phyloP scores from a whole-genome alignment of 148 eudicot species.

The Linanthus parryae region DNA sequence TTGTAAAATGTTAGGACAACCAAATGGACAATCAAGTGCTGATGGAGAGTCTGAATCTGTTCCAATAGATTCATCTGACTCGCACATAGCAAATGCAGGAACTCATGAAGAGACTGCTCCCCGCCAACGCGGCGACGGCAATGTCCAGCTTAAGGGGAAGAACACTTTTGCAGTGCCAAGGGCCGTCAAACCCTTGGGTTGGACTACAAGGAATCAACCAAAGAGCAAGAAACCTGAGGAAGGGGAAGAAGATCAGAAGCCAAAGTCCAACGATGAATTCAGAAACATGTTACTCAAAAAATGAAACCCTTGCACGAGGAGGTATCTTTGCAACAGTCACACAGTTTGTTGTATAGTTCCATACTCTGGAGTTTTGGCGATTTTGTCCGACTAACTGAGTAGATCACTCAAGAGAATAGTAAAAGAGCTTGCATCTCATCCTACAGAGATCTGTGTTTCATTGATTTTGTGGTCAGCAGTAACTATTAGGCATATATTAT shows the following conservation, averaged over 20 bases:
- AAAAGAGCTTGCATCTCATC: not conserved
- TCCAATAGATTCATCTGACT: constrained; percentile 18
- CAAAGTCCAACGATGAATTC: constrained; percentile 89
- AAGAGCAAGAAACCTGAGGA: constrained; percentile 30
- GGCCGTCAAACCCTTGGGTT: constrained; percentile 51
- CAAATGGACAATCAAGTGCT: constrained; percentile 3
- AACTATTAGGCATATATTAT: too few species aligned
- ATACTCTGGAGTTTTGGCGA: not conserved
- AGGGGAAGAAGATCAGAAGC: constrained; percentile 36
- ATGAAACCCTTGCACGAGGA: not conserved
- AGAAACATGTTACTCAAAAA: constrained; percentile 59
- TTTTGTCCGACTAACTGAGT: not conserved
- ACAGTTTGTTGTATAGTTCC: not conserved
- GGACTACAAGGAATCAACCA: constrained; percentile 25
- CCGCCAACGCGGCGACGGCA: constrained; percentile 14
- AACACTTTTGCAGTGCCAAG: constrained; percentile 89
- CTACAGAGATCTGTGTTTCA: not conserved
- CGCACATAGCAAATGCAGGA: constrained; percentile 3
- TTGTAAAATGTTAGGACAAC: constrained; percentile 9
- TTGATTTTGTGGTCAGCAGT: not conserved
- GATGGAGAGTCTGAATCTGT: constrained; percentile 10
- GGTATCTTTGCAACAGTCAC: not conserved
- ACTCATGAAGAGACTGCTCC: constrained; percentile 11
- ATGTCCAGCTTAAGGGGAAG: constrained; percentile 55
- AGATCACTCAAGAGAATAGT: not conserved